A percentile compares a stretch with the other conserved stretches of the same genome.
Conservation (phyloP, 164 flowering plant genomes). For the Liriodendron chinense region DNA sequence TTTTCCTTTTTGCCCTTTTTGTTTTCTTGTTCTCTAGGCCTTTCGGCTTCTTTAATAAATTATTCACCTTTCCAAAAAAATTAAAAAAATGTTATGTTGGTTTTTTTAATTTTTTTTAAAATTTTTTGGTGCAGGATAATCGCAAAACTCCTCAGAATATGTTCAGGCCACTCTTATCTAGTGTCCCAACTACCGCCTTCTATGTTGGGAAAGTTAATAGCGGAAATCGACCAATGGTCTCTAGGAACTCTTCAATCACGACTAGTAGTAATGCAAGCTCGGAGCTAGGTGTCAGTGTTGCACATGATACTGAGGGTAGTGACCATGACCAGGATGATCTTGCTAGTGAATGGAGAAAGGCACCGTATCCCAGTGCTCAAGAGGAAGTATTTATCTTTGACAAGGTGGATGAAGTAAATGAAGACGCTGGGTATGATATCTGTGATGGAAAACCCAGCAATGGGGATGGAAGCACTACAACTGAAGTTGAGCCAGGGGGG, state of each 20-base stretch:
- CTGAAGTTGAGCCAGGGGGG: conserved; percentile 24
- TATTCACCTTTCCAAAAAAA: no score
- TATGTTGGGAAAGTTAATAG: conserved; percentile 65
- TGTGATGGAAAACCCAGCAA: conserved; percentile 20
- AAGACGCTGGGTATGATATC: conserved; percentile 25
- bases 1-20: no score
- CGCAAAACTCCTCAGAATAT: conserved; percentile 80
- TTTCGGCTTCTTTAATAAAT: no score
- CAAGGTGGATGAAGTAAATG: conserved; percentile 43
- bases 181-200: conserved; percentile 87
- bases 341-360: conserved; percentile 36
- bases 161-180: conserved; percentile 96
- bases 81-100: no score
- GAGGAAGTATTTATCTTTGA: conserved; percentile 68
- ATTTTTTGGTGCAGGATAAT: conserved; percentile 57
- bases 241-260: conserved; percentile 74
- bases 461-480: conserved; percentile 21
- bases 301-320: conserved; percentile 66
- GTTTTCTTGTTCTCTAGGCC: no score
- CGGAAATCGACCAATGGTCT: conserved; percentile 50
- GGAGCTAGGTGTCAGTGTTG: conserved; percentile 60
- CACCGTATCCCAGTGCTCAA: conserved; percentile 32
- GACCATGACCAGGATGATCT: conserved; percentile 59
- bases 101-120: no score
- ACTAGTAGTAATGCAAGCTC: conserved; percentile 90